Evolutionary conservation across 306 rosid species (phyloP), one percentile per base, ranked within the genome.

Genomic region (Mimosa bimucronata): DNA sequence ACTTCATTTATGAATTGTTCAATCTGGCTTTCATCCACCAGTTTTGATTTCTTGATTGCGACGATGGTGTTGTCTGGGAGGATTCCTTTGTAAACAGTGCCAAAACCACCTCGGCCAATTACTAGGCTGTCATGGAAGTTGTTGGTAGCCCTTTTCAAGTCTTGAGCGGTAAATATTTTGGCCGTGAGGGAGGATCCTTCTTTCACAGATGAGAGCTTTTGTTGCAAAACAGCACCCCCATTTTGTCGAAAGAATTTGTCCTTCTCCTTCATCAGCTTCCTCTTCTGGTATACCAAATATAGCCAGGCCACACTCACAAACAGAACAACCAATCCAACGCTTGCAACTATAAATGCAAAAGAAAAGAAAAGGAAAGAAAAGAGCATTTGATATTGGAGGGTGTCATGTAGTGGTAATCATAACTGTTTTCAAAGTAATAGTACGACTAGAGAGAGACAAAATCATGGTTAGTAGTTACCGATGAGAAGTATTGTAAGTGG

Each of bases 191-290:
- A 53, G 9, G 81, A 30, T 1, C 64, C 60, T 61, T 78, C 61
- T 23, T 64, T 55, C 21, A 26, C 45, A 0, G 80, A 70, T 0
- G 80, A 70, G 57, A 84, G 88, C 31, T 55, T 78, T 2, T 40
- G 83, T 8, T 81, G 77, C 38, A 87, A 78, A 29, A 75, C 3
- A 2, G 79, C 5, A 5, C 86, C 86, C 7, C 86, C 88, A 79
- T 87, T 84, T 52, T 50, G 31, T 37, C 23, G 7, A 42, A 78
- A 83, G 40, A 87, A 87, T 8, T 30, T 78, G 34, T 84, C 80
- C 46, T 78, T 84, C 1, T 46, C 42, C 38, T 61, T 71, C 28
- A 75, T 60, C 37, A 84, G 67, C 34, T 66, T 79, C 81, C 90
- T 80, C 53, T 78, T 75, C 58, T 38, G 71, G 73, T 74, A 26